Evolutionary conservation across 805 yeast genomes (phyloP), one percentile per base, ranked within the genome.

Genomic region (Kuraishia piskuri): DNA sequence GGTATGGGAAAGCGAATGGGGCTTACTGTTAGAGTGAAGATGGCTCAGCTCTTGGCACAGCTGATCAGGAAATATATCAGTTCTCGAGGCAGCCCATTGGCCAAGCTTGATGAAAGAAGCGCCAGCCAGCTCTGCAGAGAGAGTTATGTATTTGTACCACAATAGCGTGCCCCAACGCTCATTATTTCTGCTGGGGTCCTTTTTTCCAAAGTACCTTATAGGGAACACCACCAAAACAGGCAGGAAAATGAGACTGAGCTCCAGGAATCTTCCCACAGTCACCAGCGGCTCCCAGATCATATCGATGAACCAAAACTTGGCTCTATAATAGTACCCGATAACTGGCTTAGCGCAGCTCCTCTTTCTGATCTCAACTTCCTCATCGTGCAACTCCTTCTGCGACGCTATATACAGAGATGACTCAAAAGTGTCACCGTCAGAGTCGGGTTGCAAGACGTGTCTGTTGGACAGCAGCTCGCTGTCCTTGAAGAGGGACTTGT

Each of bases 11-110:
- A 88, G 66, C 0, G 86, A 70, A 71, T 94, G 99, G 5, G 85
- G 77, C 54, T 78, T 81, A 9, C 90, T 92, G 63, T 89, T 81
- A 4, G 97, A 88, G 67, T 94, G 99, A 53, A 94, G 70, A 22
- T 78, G 70, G 9, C 88, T 80, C 59, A 94, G 70, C 62, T 88
- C 90, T 22, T 80, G 79, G 66, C 98, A 92, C 67, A 92, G 69
- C 46, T 79, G 88, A 49, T 70, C 72, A 2, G 96, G 86, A 69
- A 94, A 92, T 36, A 94, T 86, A 68, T 94, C 99, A 0, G 96
- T 88, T 67, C 99, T 79, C 10, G 96, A 87, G 2, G 97, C 97
- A 0, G 99, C 99, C 99, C 99, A 94, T 71, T 94, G 99, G 2
- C 98, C 99, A 54, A 94, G 77, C 67, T 89, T 87, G 54, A 87